phyloP scores from a whole-genome alignment of 2,329 filamentous ascomycete species.

The Malbranchea zuffiana region DNA sequence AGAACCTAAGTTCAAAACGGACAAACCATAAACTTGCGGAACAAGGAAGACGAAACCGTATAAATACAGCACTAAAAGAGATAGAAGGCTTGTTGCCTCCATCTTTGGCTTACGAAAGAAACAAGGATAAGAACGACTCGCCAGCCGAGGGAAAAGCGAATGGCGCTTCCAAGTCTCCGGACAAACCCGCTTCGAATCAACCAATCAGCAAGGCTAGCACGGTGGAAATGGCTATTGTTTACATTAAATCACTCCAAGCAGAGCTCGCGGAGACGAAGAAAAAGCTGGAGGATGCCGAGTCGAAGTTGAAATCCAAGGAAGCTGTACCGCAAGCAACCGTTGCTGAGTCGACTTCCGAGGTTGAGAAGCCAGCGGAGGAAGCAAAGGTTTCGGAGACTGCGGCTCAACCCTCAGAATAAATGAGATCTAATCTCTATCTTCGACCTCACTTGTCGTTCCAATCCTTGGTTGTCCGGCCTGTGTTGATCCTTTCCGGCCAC shows the following conservation, averaged over 20 bases:
- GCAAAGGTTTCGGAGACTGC: no score
- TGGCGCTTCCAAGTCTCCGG: constrained; percentile 38
- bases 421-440: no score
- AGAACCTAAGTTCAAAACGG: constrained; percentile 88
- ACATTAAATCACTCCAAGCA: constrained; percentile 74
- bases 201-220: constrained; percentile 90
- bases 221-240: constrained; percentile 92
- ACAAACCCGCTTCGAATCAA: constrained; percentile 40
- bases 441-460: no score
- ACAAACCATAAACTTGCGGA: constrained; percentile 98
- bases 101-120: constrained; percentile 34
- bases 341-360: no score
- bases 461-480: no score
- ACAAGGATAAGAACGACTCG: constrained; percentile 23
- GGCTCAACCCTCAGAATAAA: no score
- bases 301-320: constrained; percentile 38
- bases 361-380: no score
- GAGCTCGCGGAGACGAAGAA: constrained; percentile 57
- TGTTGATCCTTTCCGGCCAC: no score
- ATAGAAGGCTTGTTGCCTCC: constrained; percentile 77
- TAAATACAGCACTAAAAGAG: constrained; percentile 85
- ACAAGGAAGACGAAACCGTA: constrained; percentile 86
- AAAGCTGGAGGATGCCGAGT: constrained; percentile 55
- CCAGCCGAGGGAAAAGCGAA: constrained; percentile 29
- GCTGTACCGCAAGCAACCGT: no score